Conservation (phyloP, 371 early-diverging fungal species). For the Lichtheimia hyalospora region DNA sequence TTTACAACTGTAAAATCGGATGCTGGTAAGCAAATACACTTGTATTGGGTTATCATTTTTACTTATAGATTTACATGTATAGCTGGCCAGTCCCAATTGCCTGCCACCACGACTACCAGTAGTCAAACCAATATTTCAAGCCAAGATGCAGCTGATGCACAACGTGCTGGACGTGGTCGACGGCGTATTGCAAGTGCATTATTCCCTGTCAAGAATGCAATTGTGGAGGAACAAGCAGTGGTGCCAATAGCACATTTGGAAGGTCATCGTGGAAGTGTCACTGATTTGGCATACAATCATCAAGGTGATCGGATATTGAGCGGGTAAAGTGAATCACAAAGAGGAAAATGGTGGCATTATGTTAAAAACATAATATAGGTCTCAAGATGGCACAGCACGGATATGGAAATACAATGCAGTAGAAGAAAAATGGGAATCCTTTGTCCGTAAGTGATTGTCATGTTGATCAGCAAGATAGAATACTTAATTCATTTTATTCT, state of each 20-base stretch:
- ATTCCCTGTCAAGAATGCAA: conserved; percentile 36
- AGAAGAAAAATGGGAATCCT: conserved; percentile 35
- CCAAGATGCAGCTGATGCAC: neutral
- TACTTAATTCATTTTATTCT: neutral
- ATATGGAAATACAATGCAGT: conserved; percentile 42
- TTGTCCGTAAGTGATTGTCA: conserved; percentile 24
- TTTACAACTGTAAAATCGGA: conserved; percentile 52
- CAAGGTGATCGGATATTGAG: conserved; percentile 72
- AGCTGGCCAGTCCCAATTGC: neutral
- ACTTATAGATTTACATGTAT: too few relatives aligned
- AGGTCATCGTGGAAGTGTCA: conserved; percentile 76
- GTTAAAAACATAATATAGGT: conserved; percentile 12
- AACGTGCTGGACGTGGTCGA: conserved; percentile 23
- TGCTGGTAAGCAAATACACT: neutral
- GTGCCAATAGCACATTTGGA: conserved; percentile 65
- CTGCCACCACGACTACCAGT: neutral
- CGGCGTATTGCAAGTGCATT: conserved; percentile 31
- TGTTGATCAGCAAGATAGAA: neutral
- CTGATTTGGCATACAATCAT: conserved; percentile 75
- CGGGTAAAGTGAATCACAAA: conserved; percentile 44
- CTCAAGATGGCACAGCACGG: conserved; percentile 54
- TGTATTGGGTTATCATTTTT: too few relatives aligned
- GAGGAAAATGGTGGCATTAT: neutral
- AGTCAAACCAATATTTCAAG: neutral
- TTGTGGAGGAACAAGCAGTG: conserved; percentile 53